phyloP scores from a whole-genome alignment of 1,284 basidiomycete genomes.

The Earliella scabrosa region DNA sequence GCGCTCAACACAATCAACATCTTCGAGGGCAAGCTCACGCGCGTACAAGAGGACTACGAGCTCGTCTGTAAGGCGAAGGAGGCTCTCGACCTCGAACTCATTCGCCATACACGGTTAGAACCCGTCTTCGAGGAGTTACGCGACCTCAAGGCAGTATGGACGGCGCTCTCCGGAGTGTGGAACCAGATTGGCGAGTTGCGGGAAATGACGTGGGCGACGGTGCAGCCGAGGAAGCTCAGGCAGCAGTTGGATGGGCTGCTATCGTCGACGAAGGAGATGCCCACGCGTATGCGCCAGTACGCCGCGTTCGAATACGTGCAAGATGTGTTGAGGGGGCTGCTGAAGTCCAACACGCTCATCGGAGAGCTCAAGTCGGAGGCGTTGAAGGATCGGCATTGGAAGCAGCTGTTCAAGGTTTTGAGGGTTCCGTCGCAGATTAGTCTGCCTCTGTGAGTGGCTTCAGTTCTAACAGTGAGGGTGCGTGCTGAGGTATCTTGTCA shows the following conservation, averaged over 20 bases:
- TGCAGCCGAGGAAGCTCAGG: conserved; percentile 93
- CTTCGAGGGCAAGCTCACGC: conserved; percentile 89
- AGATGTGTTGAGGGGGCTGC: conserved; percentile 82
- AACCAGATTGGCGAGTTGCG: conserved; percentile 89
- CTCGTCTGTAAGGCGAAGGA: conserved; percentile 96
- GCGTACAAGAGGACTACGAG: conserved; percentile 92
- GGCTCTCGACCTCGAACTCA: conserved; percentile 92
- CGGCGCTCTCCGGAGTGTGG: conserved; percentile 97
- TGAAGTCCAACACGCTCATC: conserved; percentile 91
- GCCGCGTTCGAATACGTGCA: conserved; percentile 99
- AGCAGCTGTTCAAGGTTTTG: conserved; percentile 94
- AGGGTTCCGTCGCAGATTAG: conserved; percentile 69
- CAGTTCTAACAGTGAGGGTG: background rate
- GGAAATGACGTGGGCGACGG: conserved; percentile 90
- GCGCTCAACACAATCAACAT: conserved; percentile 96
- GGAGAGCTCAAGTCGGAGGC: conserved; percentile 97
- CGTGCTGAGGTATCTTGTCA: conserved; percentile 32
- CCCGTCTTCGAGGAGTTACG: conserved; percentile 95
- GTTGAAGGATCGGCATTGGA: conserved; percentile 98
- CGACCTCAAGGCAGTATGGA: conserved; percentile 99
- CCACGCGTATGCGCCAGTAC: conserved; percentile 98
- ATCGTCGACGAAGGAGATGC: conserved; percentile 96
- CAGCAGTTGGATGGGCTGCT: conserved; percentile 92
- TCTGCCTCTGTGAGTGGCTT: conserved; percentile 61
- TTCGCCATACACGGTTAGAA: conserved; percentile 88